Percentiles rank a stretch among this genome's conserved stretches.
phyloP scores from a whole-genome alignment of 1,284 basidiomycete species.

The Microbotryum violaceum region DNA sequence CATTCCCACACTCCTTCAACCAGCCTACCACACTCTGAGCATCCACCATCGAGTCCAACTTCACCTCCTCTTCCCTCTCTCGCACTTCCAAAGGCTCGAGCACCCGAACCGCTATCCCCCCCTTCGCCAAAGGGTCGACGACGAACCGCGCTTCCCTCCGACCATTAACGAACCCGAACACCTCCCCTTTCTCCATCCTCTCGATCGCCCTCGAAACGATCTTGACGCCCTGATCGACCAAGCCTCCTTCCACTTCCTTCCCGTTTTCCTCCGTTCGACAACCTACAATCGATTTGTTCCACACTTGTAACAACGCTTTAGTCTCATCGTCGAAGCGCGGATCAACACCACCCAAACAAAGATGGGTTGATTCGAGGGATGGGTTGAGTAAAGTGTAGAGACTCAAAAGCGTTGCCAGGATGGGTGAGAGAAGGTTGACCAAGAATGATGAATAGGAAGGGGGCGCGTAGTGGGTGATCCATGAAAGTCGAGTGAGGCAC shows the following conservation, averaged over 20 bases:
- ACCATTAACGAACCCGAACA: slow-evolving; percentile 7
- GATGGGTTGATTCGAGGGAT: slow-evolving; percentile 43
- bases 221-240: slow-evolving; percentile 49
- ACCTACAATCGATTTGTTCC: slow-evolving; percentile 41
- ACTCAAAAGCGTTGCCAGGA: slow-evolving; percentile 59
- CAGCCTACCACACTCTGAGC: slow-evolving; percentile 58
- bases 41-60: slow-evolving; percentile 58
- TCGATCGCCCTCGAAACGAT: slow-evolving; percentile 56
- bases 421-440: slow-evolving; percentile 57
- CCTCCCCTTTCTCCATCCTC: slow-evolving; percentile 46
- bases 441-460: slow-evolving; percentile 54
- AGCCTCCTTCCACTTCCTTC: slow-evolving; percentile 48
- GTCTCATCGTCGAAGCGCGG: slow-evolving; percentile 55
- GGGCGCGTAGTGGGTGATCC: slow-evolving; percentile 68
- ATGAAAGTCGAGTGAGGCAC: slow-evolving; percentile 40
- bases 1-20: slow-evolving; percentile 56
- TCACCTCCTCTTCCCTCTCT: background rate
- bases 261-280: slow-evolving; percentile 38
- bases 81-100: slow-evolving; percentile 1
- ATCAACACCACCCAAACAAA: slow-evolving; percentile 44
- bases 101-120: slow-evolving; percentile 19
- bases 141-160: slow-evolving; percentile 12
- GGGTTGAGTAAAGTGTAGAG: slow-evolving; percentile 53
- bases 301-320: slow-evolving; percentile 56
- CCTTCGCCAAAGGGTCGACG: slow-evolving; percentile 31